Evolutionary conservation across 495 filamentous ascomycete species (phyloP), one percentile per base, ranked within the genome.

Genomic region (Hypoxylon fuscum): DNA sequence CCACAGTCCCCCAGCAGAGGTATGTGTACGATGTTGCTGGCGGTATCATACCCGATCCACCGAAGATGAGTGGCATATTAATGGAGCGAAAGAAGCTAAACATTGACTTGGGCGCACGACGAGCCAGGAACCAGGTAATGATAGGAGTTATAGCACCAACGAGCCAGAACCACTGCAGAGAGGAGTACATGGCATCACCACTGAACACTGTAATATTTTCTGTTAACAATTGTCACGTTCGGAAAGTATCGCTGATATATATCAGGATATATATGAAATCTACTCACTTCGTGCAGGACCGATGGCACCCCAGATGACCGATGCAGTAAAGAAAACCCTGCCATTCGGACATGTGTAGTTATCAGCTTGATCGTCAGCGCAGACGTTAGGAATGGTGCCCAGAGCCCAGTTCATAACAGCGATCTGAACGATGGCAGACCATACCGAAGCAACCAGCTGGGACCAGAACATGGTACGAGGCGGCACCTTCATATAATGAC

Each of bases 401-500:
- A 91, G 80, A 47, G 87, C 86, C 71, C 87, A 89, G 53, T 88
- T 87, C 49, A 87, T 86, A 32, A 90, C 85, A 11, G 79, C 81
- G 51, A 88, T 80, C 71, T 90, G 87, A 10, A 90, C 85, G 29
- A 90, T 74, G 32, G 84, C 85, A 0, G 85, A 86, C 64, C 87
- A 79, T 11, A 88, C 69, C 1, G 86, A 88, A 8, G 87, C 86
- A 9, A 86, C 66, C 8, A 88, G 81, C 72, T 90, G 87, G 0
- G 85, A 86, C 57, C 81, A 79, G 68, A 91, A 91, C 69, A 90
- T 81, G 25, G 78, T 80, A 3, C 87, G 81, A 2, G 87, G 88
- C 5, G 88, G 84, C 6, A 84, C 79, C 68, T 90, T 89, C 74
- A 90, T 85, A 68, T 90, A 91, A 68, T 90, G 87, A n/a, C 85